phyloP scores from a whole-genome alignment of 805 yeast species.

The Suhomyces sp. region DNA sequence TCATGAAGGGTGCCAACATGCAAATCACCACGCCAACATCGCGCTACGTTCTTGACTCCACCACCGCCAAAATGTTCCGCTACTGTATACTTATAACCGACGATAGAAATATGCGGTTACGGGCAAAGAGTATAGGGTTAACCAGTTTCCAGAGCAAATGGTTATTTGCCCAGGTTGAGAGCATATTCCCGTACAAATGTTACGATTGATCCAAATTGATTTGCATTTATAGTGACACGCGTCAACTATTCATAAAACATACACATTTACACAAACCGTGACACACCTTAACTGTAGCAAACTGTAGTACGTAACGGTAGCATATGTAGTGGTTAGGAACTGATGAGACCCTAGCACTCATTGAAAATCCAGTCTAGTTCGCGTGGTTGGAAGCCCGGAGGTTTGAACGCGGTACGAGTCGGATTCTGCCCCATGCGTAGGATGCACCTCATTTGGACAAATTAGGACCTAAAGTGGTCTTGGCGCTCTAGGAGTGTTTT shows the following conservation, averaged over 20 bases:
- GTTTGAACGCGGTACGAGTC: not conserved
- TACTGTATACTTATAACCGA: constrained; percentile 69
- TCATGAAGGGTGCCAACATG: constrained; percentile 40
- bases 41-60: constrained; percentile 20
- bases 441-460: not conserved
- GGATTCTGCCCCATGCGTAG: not conserved
- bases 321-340: not conserved
- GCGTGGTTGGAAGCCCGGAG: not conserved
- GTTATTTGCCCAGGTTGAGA: constrained; percentile 53
- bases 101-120: constrained; percentile 66
- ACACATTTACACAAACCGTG: not conserved
- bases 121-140: constrained; percentile 58
- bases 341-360: not conserved
- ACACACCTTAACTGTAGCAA: not conserved
- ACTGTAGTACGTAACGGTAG: not conserved
- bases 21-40: constrained; percentile 16
- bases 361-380: not conserved
- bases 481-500: not conserved
- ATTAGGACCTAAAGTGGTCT: not conserved
- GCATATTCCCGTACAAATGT: constrained; percentile 47
- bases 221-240: constrained; percentile 1
- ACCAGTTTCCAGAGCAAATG: constrained; percentile 57
- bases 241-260: not conserved
- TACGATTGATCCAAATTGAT: constrained; percentile 34
- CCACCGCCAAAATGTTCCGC: constrained; percentile 43